Evolutionary conservation across 1,284 basidiomycete species (phyloP).

Genomic region (Hemileia vastatrix): DNA sequence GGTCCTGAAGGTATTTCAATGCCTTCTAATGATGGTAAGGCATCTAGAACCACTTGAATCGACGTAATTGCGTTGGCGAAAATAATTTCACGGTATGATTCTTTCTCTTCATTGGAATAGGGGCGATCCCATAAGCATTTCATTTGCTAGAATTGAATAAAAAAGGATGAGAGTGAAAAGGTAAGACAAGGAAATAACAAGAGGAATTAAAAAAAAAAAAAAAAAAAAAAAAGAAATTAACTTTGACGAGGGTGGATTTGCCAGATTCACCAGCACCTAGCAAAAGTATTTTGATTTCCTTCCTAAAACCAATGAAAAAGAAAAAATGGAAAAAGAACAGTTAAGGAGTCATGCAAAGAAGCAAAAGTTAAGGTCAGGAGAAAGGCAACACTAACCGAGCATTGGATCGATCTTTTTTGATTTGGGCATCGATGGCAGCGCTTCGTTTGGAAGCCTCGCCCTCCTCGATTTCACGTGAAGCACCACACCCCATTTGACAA

Average conservation of each 20-base stretch:
- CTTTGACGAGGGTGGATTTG: slow-evolving; percentile 83
- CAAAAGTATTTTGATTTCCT: slow-evolving; percentile 50
- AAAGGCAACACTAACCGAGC: slow-evolving; percentile 4
- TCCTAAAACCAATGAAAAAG: neutral
- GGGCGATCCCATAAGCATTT: slow-evolving; percentile 16
- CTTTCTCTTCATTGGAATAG: slow-evolving; percentile 4
- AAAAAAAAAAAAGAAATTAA: slow-evolving; percentile 38
- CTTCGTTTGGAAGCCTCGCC: slow-evolving; percentile 11
- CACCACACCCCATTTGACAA: slow-evolving; percentile 18
- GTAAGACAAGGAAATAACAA: neutral
- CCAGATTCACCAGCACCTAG: slow-evolving; percentile 88
- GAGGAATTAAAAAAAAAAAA: neutral
- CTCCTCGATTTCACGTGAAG: slow-evolving; percentile 5
- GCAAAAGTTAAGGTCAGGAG: neutral
- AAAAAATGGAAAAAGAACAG: neutral
- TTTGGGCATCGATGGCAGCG: slow-evolving; percentile 17
- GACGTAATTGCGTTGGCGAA: slow-evolving; percentile 16
- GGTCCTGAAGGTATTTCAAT: neutral
- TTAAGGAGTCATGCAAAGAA: neutral
- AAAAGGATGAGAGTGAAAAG: neutral
- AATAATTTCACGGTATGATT: slow-evolving; percentile 11
- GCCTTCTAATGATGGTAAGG: slow-evolving; percentile 1
- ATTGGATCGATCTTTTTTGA: slow-evolving; percentile 19
- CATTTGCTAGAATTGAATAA: slow-evolving; percentile 2
- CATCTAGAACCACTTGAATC: slow-evolving; percentile 15